phyloP scores from a whole-genome alignment of 306 rosid genomes.

The Dryas alaskensis region DNA sequence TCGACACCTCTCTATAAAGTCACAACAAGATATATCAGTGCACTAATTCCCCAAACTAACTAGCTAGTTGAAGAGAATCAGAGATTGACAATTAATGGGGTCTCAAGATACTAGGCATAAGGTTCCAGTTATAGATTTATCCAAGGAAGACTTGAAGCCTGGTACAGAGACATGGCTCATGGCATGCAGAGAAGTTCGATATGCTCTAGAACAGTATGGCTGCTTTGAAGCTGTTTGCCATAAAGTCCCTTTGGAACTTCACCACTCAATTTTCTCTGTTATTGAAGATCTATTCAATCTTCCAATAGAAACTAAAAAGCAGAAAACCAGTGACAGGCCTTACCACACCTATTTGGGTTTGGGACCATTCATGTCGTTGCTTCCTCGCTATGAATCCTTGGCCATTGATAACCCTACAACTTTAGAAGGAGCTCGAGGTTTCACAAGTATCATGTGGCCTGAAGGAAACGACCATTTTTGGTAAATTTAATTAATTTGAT shows the following conservation, averaged over 20 bases:
- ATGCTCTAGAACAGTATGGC: conserved; percentile 57
- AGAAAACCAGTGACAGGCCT: conserved; percentile 40
- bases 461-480: conserved; percentile 25
- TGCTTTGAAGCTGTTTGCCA: conserved; percentile 43
- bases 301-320: conserved; percentile 42
- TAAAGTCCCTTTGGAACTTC: conserved; percentile 37
- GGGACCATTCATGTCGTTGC: background rate
- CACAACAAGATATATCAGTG: too few relatives aligned
- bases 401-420: conserved; percentile 35
- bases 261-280: conserved; percentile 36
- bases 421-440: conserved; percentile 16
- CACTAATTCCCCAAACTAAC: too few relatives aligned
- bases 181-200: conserved; percentile 29
- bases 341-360: conserved; percentile 20
- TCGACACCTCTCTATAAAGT: too few relatives aligned
- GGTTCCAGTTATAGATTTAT: conserved; percentile 45
- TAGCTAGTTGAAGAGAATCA: background rate
- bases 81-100: conserved; percentile 28
- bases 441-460: conserved; percentile 42
- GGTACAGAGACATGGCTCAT: conserved; percentile 47
- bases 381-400: conserved; percentile 44
- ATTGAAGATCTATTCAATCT: conserved; percentile 44
- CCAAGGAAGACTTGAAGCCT: conserved; percentile 30
- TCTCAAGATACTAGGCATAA: conserved; percentile 15
- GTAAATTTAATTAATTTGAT: background rate